These are phyloP conservation scores for Osmanthus fragrans DNA, from an alignment of 257 asterid genomes.

Conservation along the genomic window DNA sequence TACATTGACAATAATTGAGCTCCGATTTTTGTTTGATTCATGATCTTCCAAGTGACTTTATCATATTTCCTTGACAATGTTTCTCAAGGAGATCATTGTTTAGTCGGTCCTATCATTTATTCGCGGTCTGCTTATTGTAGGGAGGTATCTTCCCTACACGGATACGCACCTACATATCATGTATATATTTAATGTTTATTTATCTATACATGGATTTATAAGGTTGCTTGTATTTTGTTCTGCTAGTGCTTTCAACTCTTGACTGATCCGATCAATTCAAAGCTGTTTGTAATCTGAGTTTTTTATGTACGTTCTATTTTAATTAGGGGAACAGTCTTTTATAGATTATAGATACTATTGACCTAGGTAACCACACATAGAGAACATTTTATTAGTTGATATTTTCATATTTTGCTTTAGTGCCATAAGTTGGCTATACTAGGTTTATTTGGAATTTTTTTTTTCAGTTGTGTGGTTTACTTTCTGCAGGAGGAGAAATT, in stretches of 20 bases:
- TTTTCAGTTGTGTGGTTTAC: background rate
- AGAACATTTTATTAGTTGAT: background rate
- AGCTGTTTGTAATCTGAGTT: background rate
- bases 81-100: background rate
- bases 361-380: background rate
- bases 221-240: background rate
- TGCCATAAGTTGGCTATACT: constrained; percentile 5
- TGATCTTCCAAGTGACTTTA: background rate
- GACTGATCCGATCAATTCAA: background rate
- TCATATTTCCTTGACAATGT: background rate
- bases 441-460: background rate
- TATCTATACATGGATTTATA: background rate
- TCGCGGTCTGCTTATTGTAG: background rate
- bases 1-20: background rate
- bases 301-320: background rate
- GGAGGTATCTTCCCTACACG: background rate
- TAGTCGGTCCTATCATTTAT: background rate
- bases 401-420: background rate
- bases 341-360: background rate
- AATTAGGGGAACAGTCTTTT: background rate
- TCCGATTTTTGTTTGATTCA: background rate
- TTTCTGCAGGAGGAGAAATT: constrained; percentile 59
- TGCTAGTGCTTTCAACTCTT: background rate
- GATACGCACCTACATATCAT: background rate
- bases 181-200: background rate